Evolutionary conservation across 495 filamentous ascomycete species (phyloP), one percentile per base, ranked within the genome.

Genomic region (Cetradonia linearis): DNA sequence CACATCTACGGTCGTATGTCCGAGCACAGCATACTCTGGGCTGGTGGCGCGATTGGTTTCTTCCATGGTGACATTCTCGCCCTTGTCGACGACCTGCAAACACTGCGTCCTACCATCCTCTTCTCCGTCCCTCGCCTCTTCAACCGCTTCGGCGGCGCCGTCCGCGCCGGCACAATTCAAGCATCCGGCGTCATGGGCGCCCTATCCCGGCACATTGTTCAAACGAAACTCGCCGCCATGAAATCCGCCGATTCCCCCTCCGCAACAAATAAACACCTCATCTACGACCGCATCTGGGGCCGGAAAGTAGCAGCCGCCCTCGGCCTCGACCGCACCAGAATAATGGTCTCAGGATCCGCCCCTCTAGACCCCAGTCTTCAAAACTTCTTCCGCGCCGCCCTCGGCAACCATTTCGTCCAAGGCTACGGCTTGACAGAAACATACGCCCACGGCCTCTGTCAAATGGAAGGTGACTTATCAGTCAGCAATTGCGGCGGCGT

Each of bases 401-500:
- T 93, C 58, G 86, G 82, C 38, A 89, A 87, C 69, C 76, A 86
- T 67, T 86, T 98, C 66, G 66, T 82, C 27, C 92, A 97, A 76
- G 93, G 93, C 50, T 98, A 94, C 70, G 93, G 93, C 47, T 77
- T 98, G 64, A 96, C 94, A 5, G 93, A 98, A 72, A 86, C 91
- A n/a, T 97, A 96, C 68, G 89, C 91, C 55, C 79, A 85, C 47
- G 80, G 74, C 53, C 79, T 86, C 18, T 82, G 79, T 16, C 93
- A 97, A 74, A 61, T 79, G 13, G 65, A 74, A 6, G 76, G 78
- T 47, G 93, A 98, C 68, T 81, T 88, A 66, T 79, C 80, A 5
- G 69, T 82, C 11, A 91, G 90, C 33, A 96, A 91, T 72, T 93
- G 91, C 66, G 93, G 94, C 30, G 81, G 78, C 13, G 76, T 91